phyloP scores from a whole-genome alignment of 768 basidiomycete species.

The Tulasnella sp. region DNA sequence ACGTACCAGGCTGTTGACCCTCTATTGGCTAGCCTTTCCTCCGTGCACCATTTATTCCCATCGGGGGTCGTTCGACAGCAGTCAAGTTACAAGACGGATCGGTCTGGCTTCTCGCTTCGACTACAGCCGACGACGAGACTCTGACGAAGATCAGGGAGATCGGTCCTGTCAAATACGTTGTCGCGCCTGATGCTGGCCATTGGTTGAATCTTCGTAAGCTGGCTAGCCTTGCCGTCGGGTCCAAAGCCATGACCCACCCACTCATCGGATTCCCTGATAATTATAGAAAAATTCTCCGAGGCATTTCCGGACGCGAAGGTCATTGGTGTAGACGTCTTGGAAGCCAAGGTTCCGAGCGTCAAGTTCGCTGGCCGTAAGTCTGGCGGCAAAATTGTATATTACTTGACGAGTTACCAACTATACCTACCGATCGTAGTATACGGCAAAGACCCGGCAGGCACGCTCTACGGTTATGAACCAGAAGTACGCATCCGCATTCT shows the following conservation, averaged over 20 bases:
- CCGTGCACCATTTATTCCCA: slow-evolving; percentile 53
- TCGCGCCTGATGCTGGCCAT: slow-evolving; percentile 6
- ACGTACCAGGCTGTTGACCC: no score
- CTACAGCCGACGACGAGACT: slow-evolving; percentile 13
- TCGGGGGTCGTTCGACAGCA: slow-evolving; percentile 79
- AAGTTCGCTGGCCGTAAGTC: slow-evolving; percentile 42
- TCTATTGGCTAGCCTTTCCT: slow-evolving; percentile 38
- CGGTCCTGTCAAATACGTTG: slow-evolving; percentile 12
- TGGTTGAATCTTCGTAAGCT: slow-evolving; percentile 2
- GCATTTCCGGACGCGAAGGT: slow-evolving; percentile 25
- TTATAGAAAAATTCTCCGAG: not conserved
- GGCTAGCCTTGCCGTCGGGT: no score
- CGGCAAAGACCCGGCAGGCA: slow-evolving; percentile 50
- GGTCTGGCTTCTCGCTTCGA: slow-evolving; percentile 10
- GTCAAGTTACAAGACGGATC: slow-evolving; percentile 37
- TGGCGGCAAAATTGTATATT: no score
- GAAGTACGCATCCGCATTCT: slow-evolving; percentile 33
- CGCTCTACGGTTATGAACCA: slow-evolving; percentile 67
- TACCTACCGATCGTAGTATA: slow-evolving; percentile 34
- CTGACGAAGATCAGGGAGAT: slow-evolving; percentile 9
- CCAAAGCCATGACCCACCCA: no score
- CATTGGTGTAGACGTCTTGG: slow-evolving; percentile 47
- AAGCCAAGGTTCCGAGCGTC: slow-evolving; percentile 41
- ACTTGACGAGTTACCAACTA: no score
- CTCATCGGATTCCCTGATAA: no score